Evolutionary conservation across 1,284 basidiomycete genomes (phyloP).

Genomic region (Volvariella surrecta): DNA sequence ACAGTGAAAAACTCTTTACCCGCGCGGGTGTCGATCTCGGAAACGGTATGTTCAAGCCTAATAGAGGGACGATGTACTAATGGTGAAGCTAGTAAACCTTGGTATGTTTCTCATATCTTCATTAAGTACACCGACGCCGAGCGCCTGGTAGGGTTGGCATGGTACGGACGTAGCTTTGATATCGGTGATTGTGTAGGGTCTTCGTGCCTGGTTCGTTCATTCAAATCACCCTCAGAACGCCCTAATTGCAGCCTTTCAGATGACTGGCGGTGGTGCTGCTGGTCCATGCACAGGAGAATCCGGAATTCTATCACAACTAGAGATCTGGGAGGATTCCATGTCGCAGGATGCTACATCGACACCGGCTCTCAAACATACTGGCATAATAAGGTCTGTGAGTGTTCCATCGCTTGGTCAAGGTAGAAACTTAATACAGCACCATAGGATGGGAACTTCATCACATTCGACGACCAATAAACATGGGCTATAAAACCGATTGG

Average conservation of each 20-base stretch:
- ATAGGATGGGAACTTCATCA: neutral
- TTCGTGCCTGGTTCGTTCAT: no score
- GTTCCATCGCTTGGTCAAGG: constrained; percentile 11
- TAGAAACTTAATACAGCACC: neutral
- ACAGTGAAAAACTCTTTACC: neutral
- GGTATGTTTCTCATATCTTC: neutral
- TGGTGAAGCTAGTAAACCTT: no score
- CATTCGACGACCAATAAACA: neutral
- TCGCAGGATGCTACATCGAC: neutral
- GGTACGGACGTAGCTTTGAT: constrained; percentile 12
- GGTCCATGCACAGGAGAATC: constrained; percentile 8
- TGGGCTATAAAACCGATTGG: constrained; percentile 9
- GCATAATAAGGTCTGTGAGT: constrained; percentile 3
- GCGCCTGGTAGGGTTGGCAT: constrained; percentile 15
- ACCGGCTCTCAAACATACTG: constrained; percentile 6
- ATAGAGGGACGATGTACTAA: neutral
- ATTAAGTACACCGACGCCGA: neutral
- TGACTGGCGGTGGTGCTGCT: constrained; percentile 11
- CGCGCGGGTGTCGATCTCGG: constrained; percentile 1
- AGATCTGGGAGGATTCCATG: neutral
- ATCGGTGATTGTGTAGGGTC: neutral
- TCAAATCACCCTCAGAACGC: no score
- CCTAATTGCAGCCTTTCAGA: neutral
- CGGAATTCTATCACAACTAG: neutral
- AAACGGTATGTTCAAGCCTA: neutral